phyloP scores from a whole-genome alignment of 257 asterid genomes.

The Solanum appendiculatum region DNA sequence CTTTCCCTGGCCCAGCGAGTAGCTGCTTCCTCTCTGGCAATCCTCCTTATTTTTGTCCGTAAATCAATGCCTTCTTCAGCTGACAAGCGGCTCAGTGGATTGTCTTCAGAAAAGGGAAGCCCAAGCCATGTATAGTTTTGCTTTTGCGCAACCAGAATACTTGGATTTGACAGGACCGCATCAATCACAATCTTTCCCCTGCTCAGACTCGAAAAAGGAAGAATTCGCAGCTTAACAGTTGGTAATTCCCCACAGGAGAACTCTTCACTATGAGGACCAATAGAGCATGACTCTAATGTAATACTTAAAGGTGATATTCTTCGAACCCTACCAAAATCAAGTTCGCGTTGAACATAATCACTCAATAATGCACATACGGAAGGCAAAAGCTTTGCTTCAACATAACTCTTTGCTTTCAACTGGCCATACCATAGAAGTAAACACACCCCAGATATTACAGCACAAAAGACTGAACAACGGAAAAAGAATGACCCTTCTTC shows the following conservation, averaged over 20 bases:
- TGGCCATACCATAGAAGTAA: constrained; percentile 76
- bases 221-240: constrained; percentile 67
- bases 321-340: constrained; percentile 87
- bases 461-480: constrained; percentile 68
- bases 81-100: constrained; percentile 57
- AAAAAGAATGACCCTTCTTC: constrained; percentile 80
- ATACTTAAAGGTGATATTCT: constrained; percentile 88
- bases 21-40: constrained; percentile 77
- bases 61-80: constrained; percentile 86
- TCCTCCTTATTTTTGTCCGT: constrained; percentile 80
- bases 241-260: constrained; percentile 91
- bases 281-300: constrained; percentile 82
- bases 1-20: constrained; percentile 65
- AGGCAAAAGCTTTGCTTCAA: constrained; percentile 78
- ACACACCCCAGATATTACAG: constrained; percentile 83
- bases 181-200: constrained; percentile 87
- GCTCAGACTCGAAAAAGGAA: constrained; percentile 86
- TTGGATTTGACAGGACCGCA: constrained; percentile 72
- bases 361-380: constrained; percentile 62
- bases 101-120: constrained; percentile 70
- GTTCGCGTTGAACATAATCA: constrained; percentile 64
- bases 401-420: constrained; percentile 62
- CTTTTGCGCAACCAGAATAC: constrained; percentile 72
- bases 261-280: constrained; percentile 86
- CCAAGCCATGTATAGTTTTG: constrained; percentile 88